phyloP scores from a whole-genome alignment of 2,329 filamentous ascomycete species.

The Monosporascus sp. region DNA sequence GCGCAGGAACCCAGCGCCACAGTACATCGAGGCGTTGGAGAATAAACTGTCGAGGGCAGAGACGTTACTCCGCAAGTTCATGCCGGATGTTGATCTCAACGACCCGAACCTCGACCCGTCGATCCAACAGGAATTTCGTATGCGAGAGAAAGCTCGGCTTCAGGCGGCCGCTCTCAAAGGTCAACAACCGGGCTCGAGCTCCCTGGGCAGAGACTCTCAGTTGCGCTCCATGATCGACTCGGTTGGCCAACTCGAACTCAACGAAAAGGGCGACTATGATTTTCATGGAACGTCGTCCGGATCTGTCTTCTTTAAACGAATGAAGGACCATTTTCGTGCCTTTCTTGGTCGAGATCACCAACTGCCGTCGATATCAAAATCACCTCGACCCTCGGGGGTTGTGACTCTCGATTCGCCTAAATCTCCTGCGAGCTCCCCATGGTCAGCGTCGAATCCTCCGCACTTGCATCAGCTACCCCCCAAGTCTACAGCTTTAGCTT shows the following conservation, averaged over 20 bases:
- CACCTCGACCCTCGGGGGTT: constrained; percentile 43
- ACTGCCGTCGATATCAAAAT: constrained; percentile 52
- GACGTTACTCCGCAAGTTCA: constrained; percentile 68
- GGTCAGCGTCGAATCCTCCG: constrained; percentile 43
- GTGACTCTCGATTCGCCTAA: constrained; percentile 65
- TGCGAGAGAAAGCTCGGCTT: constrained; percentile 46
- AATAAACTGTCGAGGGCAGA: constrained; percentile 78
- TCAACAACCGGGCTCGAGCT: constrained; percentile 22
- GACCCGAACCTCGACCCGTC: constrained; percentile 77
- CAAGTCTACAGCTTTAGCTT: constrained; percentile 44
- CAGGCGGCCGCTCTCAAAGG: constrained; percentile 38
- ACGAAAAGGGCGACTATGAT: constrained; percentile 88
- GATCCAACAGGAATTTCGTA: constrained; percentile 63
- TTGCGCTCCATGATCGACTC: constrained; percentile 93
- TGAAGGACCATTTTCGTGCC: constrained; percentile 82
- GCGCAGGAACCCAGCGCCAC: constrained; percentile 81
- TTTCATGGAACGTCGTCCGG: constrained; percentile 94
- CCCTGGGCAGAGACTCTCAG: constrained; percentile 53
- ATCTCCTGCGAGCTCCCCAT: constrained; percentile 59
- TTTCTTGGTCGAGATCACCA: constrained; percentile 62
- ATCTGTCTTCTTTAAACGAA: constrained; percentile 76
- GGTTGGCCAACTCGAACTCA: constrained; percentile 83
- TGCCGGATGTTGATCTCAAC: constrained; percentile 79
- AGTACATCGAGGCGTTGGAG: constrained; percentile 89
- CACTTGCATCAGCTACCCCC: constrained; percentile 65